A percentile compares a stretch with the other conserved stretches of the same genome.
These are phyloP conservation scores for Candida stauntonica DNA, from an alignment of 805 yeast species.

Conservation along the genomic window DNA sequence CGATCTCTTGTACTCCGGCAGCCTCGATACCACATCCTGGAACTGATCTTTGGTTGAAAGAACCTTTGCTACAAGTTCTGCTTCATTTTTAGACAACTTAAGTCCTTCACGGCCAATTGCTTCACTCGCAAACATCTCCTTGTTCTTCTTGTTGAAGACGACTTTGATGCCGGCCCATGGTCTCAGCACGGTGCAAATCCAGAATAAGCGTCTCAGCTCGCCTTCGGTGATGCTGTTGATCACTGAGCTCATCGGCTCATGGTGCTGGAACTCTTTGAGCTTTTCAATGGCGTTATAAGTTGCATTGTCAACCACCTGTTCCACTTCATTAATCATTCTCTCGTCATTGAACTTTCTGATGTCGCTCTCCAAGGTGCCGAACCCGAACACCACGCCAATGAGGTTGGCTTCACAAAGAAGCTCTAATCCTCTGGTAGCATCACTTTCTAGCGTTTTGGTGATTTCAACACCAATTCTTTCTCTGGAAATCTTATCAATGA, in stretches of 20 bases:
- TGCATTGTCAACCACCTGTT: slow-evolving; percentile 6
- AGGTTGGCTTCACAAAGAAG: slow-evolving; percentile 53
- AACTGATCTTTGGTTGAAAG: slow-evolving; percentile 32
- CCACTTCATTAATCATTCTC: slow-evolving; percentile 4
- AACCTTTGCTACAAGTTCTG: slow-evolving; percentile 45
- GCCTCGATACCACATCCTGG: slow-evolving; percentile 24
- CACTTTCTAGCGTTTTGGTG: slow-evolving; percentile 67
- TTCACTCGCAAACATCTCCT: slow-evolving; percentile 37
- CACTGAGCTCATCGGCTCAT: not conserved
- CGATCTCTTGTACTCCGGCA: slow-evolving; percentile 41
- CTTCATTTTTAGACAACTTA: slow-evolving; percentile 55
- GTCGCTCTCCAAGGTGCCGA: slow-evolving; percentile 22
- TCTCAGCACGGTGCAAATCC: slow-evolving; percentile 46
- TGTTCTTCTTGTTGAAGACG: slow-evolving; percentile 35
- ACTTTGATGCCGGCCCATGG: slow-evolving; percentile 43
- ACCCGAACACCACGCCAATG: slow-evolving; percentile 54
- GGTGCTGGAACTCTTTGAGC: not conserved
- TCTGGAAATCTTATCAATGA: slow-evolving; percentile 73
- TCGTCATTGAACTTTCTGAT: slow-evolving; percentile 21
- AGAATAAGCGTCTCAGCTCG: slow-evolving; percentile 18
- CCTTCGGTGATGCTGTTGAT: slow-evolving; percentile 2
- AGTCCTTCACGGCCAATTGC: slow-evolving; percentile 64
- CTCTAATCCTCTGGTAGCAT: slow-evolving; percentile 60
- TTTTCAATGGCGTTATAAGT: slow-evolving; percentile 22
- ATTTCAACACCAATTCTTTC: slow-evolving; percentile 89